Conservation (phyloP, 495 filamentous ascomycete genomes). For the Thermochaetoides thermophila region DNA sequence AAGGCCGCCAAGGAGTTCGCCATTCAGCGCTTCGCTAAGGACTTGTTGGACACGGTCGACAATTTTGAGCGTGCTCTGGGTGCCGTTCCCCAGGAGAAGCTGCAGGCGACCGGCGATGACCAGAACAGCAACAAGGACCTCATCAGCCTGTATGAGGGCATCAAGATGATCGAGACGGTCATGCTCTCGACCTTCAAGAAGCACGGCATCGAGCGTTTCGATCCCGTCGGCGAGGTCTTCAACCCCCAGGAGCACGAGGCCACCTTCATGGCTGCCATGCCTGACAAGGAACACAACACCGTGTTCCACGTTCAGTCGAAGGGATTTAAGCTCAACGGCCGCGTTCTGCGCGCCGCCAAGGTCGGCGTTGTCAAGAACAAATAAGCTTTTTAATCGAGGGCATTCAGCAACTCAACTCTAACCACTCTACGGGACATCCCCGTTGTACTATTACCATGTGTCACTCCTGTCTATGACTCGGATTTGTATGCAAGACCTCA, state of each 20-base stretch:
- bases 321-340: constrained; percentile 82
- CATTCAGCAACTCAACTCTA: background rate
- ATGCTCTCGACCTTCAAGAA: constrained; percentile 80
- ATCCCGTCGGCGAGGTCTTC: constrained; percentile 67
- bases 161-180: constrained; percentile 88
- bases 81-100: constrained; percentile 60
- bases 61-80: constrained; percentile 86
- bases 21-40: constrained; percentile 84
- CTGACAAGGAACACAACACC: constrained; percentile 73
- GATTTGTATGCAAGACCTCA: constrained; percentile 1
- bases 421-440: background rate
- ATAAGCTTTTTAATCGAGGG: constrained; percentile 11
- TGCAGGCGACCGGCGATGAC: constrained; percentile 37
- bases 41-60: constrained; percentile 87
- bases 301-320: constrained; percentile 91
- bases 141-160: constrained; percentile 64
- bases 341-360: constrained; percentile 82
- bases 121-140: constrained; percentile 49
- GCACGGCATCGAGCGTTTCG: constrained; percentile 84
- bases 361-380: constrained; percentile 71
- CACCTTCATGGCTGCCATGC: constrained; percentile 75
- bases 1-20: constrained; percentile 79
- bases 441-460: constrained; percentile 4
- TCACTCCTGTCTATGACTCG: background rate
- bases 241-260: constrained; percentile 95